A percentile compares a stretch with the other conserved stretches of the same genome.
phyloP scores from a whole-genome alignment of 2,329 filamentous ascomycete genomes.

The Ophiostoma sp. region DNA sequence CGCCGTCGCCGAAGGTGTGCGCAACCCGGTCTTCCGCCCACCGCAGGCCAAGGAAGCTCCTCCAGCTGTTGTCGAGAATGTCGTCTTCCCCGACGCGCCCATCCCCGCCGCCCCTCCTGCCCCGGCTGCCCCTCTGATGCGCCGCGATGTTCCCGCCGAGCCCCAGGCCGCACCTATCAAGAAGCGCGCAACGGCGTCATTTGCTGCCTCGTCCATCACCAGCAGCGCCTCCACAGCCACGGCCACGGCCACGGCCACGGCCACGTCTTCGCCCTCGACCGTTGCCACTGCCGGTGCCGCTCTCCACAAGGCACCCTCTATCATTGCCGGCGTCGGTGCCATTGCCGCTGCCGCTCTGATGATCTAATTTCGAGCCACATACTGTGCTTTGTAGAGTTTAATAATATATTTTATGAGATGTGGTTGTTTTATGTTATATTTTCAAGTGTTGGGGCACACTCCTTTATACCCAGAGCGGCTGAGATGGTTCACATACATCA shows the following conservation, averaged over 20 bases:
- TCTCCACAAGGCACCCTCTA: slow-evolving; percentile 7
- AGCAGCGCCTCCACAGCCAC: slow-evolving; percentile 9
- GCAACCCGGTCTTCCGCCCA: slow-evolving; percentile 1
- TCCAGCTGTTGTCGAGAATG: neutral
- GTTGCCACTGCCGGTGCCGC: slow-evolving; percentile 23
- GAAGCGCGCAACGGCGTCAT: neutral
- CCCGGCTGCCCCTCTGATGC: neutral
- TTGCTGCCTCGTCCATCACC: slow-evolving; percentile 16
- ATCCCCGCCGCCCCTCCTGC: neutral
- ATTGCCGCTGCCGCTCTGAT: slow-evolving; percentile 15
- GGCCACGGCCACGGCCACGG: slow-evolving; percentile 1
- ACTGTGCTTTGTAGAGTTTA: too few relatives aligned
- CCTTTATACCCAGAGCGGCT: slow-evolving; percentile 1
- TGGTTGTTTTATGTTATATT: neutral
- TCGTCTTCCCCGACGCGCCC: neutral
- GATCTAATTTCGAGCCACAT: neutral
- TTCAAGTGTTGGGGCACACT: neutral
- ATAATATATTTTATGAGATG: neutral
- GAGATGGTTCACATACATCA: too few relatives aligned
- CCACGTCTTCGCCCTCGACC: slow-evolving; percentile 15
- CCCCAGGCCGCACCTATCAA: neutral
- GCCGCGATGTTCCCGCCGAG: neutral
- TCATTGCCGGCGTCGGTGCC: slow-evolving; percentile 20
- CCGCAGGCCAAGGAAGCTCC: too few relatives aligned
- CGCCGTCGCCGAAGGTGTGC: slow-evolving; percentile 7